These are phyloP conservation scores for Plectosphaerella sp. DNA, from an alignment of 2,329 filamentous ascomycete genomes.

Conservation along the genomic window DNA sequence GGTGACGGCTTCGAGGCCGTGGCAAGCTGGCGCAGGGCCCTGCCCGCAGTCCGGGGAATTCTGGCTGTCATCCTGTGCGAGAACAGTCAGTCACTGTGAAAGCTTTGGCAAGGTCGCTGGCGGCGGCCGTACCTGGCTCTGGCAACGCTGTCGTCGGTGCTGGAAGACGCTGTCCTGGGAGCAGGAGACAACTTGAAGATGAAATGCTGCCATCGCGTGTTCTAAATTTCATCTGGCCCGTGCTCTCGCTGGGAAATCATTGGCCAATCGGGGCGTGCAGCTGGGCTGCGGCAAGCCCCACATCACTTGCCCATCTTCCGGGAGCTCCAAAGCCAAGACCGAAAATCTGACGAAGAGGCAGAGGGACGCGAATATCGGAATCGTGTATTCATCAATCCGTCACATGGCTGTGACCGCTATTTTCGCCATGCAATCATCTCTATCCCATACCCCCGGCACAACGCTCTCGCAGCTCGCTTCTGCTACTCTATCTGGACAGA, in stretches of 20 bases:
- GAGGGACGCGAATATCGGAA: too few relatives aligned
- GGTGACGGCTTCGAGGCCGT: conserved; percentile 6
- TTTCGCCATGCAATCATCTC: too few relatives aligned
- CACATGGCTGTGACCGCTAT: too few relatives aligned
- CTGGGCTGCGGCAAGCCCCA: too few relatives aligned
- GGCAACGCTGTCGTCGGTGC: conserved; percentile 4
- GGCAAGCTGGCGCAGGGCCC: conserved; percentile 10
- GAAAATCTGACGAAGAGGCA: too few relatives aligned
- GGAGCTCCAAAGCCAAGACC: too few relatives aligned
- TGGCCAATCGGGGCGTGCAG: conserved; percentile 7
- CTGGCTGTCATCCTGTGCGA: conserved; percentile 9
- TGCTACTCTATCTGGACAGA: conserved; percentile 37
- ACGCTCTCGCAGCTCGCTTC: too few relatives aligned
- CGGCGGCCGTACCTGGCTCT: conserved; percentile 4
- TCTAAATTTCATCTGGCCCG: conserved; percentile 12
- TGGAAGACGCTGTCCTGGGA: conserved; percentile 2
- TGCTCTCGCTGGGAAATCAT: not conserved
- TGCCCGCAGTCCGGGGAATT: conserved; percentile 10
- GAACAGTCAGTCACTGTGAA: not conserved
- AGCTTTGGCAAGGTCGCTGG: not conserved
- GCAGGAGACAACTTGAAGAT: conserved; percentile 8
- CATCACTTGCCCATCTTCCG: too few relatives aligned
- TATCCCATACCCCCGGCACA: too few relatives aligned
- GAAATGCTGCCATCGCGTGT: conserved; percentile 8
- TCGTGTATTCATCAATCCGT: too few relatives aligned